These are phyloP conservation scores for Luzula sylvatica DNA, from an alignment of 176 grass and related monocot genomes.

Conservation along the genomic window DNA sequence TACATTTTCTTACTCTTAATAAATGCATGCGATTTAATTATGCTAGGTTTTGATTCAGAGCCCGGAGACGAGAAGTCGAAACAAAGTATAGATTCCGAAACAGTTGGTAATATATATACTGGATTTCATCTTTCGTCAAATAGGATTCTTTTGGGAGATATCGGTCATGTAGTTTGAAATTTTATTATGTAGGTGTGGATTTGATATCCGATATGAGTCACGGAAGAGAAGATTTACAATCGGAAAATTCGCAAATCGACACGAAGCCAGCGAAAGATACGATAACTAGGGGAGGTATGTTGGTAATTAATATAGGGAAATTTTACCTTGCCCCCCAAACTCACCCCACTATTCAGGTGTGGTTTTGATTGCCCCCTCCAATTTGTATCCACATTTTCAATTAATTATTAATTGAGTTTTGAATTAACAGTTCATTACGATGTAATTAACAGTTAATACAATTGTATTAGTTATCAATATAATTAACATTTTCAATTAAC, in stretches of 20 bases:
- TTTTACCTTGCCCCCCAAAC: no score
- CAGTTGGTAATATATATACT: constrained; percentile 4
- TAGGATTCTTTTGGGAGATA: neutral
- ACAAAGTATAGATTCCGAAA: constrained; percentile 4
- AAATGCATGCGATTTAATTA: neutral
- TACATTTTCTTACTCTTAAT: neutral
- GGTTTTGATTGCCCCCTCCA: no score
- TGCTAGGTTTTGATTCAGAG: neutral
- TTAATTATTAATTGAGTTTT: no score
- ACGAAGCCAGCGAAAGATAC: neutral
- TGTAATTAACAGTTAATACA: no score
- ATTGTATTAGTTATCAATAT: no score
- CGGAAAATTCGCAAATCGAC: neutral
- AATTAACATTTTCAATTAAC: no score
- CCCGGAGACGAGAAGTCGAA: neutral
- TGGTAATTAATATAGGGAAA: no score
- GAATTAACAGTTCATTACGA: no score
- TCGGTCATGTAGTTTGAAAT: neutral
- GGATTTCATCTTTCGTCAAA: neutral
- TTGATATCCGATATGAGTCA: neutral
- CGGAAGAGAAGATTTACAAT: neutral
- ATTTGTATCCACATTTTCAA: no score
- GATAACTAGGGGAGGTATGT: neutral
- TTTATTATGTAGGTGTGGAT: constrained; percentile 15
- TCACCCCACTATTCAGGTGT: no score